Evolutionary conservation across 345 rosid species (phyloP), one percentile per base, ranked within the genome.

Genomic region (Arabidopsis arenosa): DNA sequence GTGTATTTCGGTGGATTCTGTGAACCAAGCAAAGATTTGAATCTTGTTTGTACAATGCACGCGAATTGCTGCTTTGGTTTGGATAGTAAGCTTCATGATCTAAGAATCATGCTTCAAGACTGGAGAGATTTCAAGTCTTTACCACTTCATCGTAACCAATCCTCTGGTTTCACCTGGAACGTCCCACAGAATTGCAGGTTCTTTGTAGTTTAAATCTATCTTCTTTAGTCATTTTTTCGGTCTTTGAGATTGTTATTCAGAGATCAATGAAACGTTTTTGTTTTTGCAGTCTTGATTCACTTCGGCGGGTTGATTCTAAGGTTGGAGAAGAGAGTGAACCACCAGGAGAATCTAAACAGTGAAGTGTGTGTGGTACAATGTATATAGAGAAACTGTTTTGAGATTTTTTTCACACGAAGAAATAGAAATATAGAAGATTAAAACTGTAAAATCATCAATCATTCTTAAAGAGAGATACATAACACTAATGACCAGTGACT

Each of bases 131-230:
- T 80, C 72, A 70, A 80, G 76, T 82, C 94, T 73, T 73, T 90
- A 59, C 90, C 97, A 28, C 83, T 77, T 56, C 72, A 66, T 63
- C 63, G 86, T 70, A 88, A 83, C 71, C 79, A 81, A 13, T 79
- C 82, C 57, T 69, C 81, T 7, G 41, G 67, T 26, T 78, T 83
- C 52, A 69, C 87, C 9, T 92, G 97, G 97, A 83, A 73, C 18
- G 96, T 90, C 53, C 97, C 97, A 2, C 82, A 85, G 35, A 90
- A 90, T 68, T 92, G 97, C 89, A 92, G 97, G 97, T 91, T 74
- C 32, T 28, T 23, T 62, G 23, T 43, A 1, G 2, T 35, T 5
- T 21, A 11, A 52, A 43, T 33, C 26, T 13, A 15, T 69, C 23
- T 51, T 11, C n/a, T 12, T n/a, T 61, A 26, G 1, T 56, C 18